phyloP scores from a whole-genome alignment of 441 rosid genomes.

The Aleurites moluccanus region DNA sequence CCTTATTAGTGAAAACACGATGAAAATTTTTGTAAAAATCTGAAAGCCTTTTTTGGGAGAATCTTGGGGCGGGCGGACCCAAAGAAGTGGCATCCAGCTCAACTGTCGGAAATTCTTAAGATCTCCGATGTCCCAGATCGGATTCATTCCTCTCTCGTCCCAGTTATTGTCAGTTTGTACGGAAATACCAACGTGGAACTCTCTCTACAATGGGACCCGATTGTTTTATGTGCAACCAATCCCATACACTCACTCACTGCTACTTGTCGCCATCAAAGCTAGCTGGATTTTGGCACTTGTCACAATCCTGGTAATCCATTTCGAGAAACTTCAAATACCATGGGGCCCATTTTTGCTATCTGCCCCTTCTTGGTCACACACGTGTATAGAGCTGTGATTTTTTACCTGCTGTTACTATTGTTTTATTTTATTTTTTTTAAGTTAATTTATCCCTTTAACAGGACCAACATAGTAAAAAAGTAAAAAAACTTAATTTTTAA shows the following conservation, averaged over 20 bases:
- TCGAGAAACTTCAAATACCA: constrained; percentile 35
- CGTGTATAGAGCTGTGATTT: neutral
- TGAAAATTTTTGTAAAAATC: neutral
- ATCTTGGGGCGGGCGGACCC: too few relatives aligned
- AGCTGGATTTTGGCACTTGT: constrained; percentile 34
- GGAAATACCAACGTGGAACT: constrained; percentile 29
- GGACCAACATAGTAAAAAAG: too few relatives aligned
- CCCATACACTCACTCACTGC: neutral
- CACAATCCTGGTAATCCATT: constrained; percentile 20
- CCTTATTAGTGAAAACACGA: too few relatives aligned
- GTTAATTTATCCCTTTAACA: too few relatives aligned
- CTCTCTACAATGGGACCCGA: constrained; percentile 23
- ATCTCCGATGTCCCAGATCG: constrained; percentile 22
- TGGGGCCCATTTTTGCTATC: neutral
- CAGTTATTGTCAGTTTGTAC: constrained; percentile 4
- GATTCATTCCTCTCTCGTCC: constrained; percentile 3
- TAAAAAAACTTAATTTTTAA: too few relatives aligned
- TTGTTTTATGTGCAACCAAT: constrained; percentile 4
- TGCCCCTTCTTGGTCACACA: constrained; percentile 1
- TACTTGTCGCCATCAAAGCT: constrained; percentile 18
- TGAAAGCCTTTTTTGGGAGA: neutral
- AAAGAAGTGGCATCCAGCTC: constrained; percentile 40
- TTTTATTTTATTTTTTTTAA: neutral
- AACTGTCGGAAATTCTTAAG: constrained; percentile 18
- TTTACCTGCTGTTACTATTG: neutral